Evolutionary conservation across 345 rosid genomes (phyloP), one percentile per base, ranked within the genome.

Genomic region (Heritiera fomes): DNA sequence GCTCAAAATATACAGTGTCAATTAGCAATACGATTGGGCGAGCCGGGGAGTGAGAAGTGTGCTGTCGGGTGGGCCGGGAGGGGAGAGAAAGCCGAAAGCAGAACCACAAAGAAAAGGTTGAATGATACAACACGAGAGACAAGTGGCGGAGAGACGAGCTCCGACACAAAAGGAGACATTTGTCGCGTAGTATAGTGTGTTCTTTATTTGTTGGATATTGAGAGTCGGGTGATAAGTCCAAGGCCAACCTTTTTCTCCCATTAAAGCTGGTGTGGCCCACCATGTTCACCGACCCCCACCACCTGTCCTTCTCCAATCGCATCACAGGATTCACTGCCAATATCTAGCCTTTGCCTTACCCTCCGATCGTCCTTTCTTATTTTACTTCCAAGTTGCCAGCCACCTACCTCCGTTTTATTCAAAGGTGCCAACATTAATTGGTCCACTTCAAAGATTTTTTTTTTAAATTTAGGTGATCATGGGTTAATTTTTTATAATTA

Each of bases 181-280:
- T 80, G 83, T 80, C 85, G 6, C 6, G 45, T 43, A 43, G 8
- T 71, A 17, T 77, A 52, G 61, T 68, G 77, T 32, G 17, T 49
- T 3, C 4, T 41, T 46, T 50, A 4, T 38, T 38, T 7, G 0
- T 43, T 0, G 12, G 55, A 58, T 47, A 46, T 46, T 9, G 11
- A 46, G 49, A 46, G 49, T 8, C 1, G 23, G 0, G 1, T n/a
- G 85, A 80, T 77, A 77, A 77, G 77, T 77, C 86, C 83, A 80
- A 77, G 49, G 14, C 41, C 13, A 0, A 55, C 86, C 86, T 83
- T 83, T 83, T 83, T 65, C 76, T 0, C 1, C 45, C 30, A 30
- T 77, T 52, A 77, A 70, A 53, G 13, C 10, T 23, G 7, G 8
- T 46, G 0, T 2, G 56, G 38, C 71, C 85, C 75, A 64, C 85